A percentile compares a stretch with the other conserved stretches of the same genome.
phyloP scores from a whole-genome alignment of 163 green algal genomes.

The Coccomyxa subellipsoidea region DNA sequence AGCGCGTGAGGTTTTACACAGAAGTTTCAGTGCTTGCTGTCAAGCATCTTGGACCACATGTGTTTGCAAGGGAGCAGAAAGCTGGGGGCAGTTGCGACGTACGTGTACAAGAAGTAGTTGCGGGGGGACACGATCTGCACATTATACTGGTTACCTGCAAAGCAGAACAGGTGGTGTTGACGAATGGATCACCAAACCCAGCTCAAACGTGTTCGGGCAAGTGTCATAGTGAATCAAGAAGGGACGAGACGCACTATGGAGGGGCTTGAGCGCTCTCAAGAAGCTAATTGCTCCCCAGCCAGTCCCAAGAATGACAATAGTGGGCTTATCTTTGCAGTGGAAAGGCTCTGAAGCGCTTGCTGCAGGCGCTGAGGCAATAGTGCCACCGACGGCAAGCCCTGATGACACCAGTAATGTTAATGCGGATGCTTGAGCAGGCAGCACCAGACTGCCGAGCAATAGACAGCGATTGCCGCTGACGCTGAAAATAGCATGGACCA shows the following conservation, averaged over 20 bases:
- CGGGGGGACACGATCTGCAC: constrained; percentile 56
- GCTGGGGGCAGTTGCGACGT: not conserved
- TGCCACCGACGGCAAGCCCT: not conserved
- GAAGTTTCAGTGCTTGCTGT: no score
- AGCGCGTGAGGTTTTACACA: no score
- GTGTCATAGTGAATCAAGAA: no score
- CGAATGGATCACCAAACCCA: not conserved
- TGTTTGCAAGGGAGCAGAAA: not conserved
- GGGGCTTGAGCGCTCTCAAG: constrained; percentile 9
- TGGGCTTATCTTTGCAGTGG: constrained; percentile 26
- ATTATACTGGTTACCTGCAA: constrained; percentile 16
- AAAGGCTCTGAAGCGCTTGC: constrained; percentile 1
- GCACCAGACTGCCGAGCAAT: no score
- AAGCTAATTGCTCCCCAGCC: constrained; percentile 70
- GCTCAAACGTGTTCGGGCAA: not conserved
- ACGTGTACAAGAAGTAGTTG: constrained; percentile 85
- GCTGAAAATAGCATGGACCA: no score
- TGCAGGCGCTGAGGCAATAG: not conserved
- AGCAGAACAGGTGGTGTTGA: not conserved
- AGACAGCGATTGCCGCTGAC: no score
- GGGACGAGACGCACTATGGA: not conserved
- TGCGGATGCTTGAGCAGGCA: no score
- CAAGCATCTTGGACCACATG: no score
- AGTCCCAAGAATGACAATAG: constrained; percentile 60
- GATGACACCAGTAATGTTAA: not conserved